phyloP scores from a whole-genome alignment of 805 yeast genomes.

The Ogataea paraovalis region DNA sequence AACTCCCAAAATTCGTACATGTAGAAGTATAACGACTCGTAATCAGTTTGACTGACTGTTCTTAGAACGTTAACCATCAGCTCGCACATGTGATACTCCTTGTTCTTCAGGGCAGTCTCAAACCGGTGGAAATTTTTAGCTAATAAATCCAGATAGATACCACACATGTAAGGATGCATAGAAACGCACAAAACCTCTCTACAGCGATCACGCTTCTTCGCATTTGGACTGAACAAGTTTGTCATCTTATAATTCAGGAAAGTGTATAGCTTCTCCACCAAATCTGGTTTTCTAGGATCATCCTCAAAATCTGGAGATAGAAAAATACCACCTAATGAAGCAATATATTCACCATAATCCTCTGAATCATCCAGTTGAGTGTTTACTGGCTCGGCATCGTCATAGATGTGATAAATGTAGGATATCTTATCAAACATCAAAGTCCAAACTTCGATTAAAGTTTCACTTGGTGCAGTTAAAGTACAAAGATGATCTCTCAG shows the following conservation, averaged over 20 bases:
- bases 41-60: conserved; percentile 24
- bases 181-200: conserved; percentile 58
- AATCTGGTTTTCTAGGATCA: conserved; percentile 25
- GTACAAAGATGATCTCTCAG: conserved; percentile 41
- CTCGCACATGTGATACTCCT: conserved; percentile 28
- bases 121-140: conserved; percentile 21
- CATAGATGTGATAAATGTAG: conserved; percentile 3
- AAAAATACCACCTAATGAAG: conserved; percentile 65
- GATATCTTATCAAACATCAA: conserved; percentile 38
- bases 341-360: conserved; percentile 63
- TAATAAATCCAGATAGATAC: conserved; percentile 20
- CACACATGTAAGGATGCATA: conserved; percentile 43
- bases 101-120: conserved; percentile 18
- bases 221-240: conserved; percentile 22
- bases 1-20: conserved; percentile 26
- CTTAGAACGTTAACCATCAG: conserved; percentile 26
- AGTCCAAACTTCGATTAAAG: conserved; percentile 39
- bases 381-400: conserved; percentile 1
- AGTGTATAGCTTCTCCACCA: conserved; percentile 23
- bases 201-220: conserved; percentile 56
- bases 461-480: conserved; percentile 33
- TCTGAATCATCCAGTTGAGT: conserved; percentile 10
- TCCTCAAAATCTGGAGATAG: conserved; percentile 30
- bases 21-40: conserved; percentile 23
- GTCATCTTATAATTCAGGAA: conserved; percentile 24